Conservation (phyloP, 2,329 filamentous ascomycete genomes). For the Nakataea oryzae region DNA sequence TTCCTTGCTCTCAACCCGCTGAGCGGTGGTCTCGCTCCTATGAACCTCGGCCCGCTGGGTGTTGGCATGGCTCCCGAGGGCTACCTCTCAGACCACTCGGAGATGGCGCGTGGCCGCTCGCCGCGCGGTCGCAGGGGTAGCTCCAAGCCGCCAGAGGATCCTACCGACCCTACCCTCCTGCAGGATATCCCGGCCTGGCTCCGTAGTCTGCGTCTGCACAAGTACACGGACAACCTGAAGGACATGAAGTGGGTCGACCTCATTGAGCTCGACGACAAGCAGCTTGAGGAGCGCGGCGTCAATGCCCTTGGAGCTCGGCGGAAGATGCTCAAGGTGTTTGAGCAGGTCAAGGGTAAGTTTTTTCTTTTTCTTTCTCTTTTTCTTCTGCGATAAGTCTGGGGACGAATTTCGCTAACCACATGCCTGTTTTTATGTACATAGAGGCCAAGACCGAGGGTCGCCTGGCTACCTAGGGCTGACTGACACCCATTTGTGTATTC, state of each 20-base stretch:
- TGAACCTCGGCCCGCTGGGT: conserved; percentile 65
- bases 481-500: neutral
- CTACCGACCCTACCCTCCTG: conserved; percentile 79
- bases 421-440: neutral
- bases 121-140: conserved; percentile 86
- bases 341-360: conserved; percentile 70
- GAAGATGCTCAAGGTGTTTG: conserved; percentile 99
- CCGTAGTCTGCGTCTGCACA: conserved; percentile 86
- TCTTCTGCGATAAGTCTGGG: neutral
- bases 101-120: conserved; percentile 81
- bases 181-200: conserved; percentile 97
- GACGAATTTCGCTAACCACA: neutral
- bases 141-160: conserved; percentile 96
- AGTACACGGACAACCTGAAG: conserved; percentile 97
- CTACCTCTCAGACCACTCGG: conserved; percentile 88
- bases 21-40: conserved; percentile 39
- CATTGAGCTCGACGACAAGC: conserved; percentile 84
- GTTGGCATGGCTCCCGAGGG: conserved; percentile 55
- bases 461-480: neutral
- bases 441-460: conserved; percentile 4
- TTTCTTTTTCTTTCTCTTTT: neutral
- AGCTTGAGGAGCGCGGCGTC: conserved; percentile 83
- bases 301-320: conserved; percentile 89
- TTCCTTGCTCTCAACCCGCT: conserved; percentile 43
- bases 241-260: conserved; percentile 95